A percentile compares a stretch with the other conserved stretches of the same genome.
Conservation (phyloP, 179 eudicot species). For the Beta lomatogona region DNA sequence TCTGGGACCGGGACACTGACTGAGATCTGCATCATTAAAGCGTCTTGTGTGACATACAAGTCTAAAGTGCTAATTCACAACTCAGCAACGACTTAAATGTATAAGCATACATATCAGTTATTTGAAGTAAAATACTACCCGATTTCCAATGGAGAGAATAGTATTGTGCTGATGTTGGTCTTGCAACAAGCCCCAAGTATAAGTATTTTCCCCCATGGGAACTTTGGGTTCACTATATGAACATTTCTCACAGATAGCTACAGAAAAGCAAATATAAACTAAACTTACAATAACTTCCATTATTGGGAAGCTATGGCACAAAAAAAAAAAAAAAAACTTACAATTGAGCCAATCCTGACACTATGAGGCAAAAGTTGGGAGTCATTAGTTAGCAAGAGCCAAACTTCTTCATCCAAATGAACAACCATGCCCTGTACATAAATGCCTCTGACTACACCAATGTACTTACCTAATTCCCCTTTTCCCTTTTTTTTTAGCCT, state of each 20-base stretch:
- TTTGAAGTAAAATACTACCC: slow-evolving; percentile 47
- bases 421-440: slow-evolving; percentile 78
- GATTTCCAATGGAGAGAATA: slow-evolving; percentile 80
- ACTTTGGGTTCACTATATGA: slow-evolving; percentile 74
- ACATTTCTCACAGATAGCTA: slow-evolving; percentile 70
- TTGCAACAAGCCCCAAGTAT: slow-evolving; percentile 84
- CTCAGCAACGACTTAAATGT: neutral
- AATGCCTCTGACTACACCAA: slow-evolving; percentile 66
- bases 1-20: slow-evolving; percentile 45
- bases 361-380: slow-evolving; percentile 51
- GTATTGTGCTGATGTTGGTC: slow-evolving; percentile 60
- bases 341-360: slow-evolving; percentile 81
- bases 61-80: neutral
- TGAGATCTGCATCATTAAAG: slow-evolving; percentile 57
- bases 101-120: slow-evolving; percentile 11
- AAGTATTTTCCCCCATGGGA: slow-evolving; percentile 66
- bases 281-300: neutral
- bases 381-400: slow-evolving; percentile 70
- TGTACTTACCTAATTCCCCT: slow-evolving; percentile 62
- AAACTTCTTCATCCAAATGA: slow-evolving; percentile 77
- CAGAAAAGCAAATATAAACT: slow-evolving; percentile 13
- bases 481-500: slow-evolving; percentile 37
- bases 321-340: slow-evolving; percentile 42
- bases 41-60: slow-evolving; percentile 14
- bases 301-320: neutral